Base-by-base conservation (phyloP, 2,329 filamentous ascomycete genomes). In the Exophiala xenobiotica region DNA sequence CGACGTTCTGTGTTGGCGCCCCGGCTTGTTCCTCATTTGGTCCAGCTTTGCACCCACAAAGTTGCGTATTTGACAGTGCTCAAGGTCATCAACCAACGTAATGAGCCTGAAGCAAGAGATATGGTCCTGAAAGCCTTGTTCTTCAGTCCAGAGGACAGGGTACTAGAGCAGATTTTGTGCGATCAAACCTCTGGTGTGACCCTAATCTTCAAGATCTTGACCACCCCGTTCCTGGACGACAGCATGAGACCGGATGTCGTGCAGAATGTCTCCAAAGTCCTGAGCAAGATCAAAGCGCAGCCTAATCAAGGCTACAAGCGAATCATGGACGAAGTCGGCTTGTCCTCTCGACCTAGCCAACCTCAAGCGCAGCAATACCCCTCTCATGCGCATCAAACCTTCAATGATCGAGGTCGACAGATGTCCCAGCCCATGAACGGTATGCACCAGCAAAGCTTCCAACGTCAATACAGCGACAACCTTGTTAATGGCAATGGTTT, bases 11-110 rank as follows among this genome's bases (percentile, higher is more conserved):
- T 97, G 22, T 78, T 99, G 49, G 91, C 93, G 38, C 93, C 93
- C 16, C 85, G 91, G 61, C 82, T 99, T 19, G 90, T 96, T 12
- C 91, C 93, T 33, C 90, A 95, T 67, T 78, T 99, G 24, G 90
- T 96, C 19, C 90, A 96, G 67, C 80, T 99, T 5, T 97, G 93
- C 78, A 97, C 93, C 0, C 93, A 99, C 78, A 97, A 97, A 77
- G 92, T 99, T 49, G 93, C 93, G 0, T 97, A 97, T 66, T 78
- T 97, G 55, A 99, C 93, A 0, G 92, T 99, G 1, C 78, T 99
- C 51, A 99, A 99, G 75, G 90, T 97, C 44, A 95, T 99, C 70
- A 99, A 99, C 68, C 93, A 99, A 70, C 90, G 95, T 67, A 88
- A 91, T 26, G 93, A 99, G 72, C 80, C 88, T 0, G 92, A 97